Evolutionary conservation across 257 asterid genomes (phyloP), one percentile per base, ranked within the genome.

Genomic region (Capsicum rhomboideum): DNA sequence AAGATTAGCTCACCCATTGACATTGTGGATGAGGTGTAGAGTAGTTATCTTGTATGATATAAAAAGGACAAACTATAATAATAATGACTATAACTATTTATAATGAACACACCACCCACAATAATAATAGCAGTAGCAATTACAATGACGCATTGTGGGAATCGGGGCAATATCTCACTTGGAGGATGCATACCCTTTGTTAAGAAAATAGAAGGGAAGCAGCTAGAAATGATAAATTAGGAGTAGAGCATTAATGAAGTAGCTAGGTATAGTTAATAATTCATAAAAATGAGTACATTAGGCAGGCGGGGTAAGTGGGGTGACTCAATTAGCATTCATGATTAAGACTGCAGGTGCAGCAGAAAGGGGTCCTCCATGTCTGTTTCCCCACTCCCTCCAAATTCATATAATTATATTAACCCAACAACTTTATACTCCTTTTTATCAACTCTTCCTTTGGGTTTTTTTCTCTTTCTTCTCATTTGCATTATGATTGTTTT

Each of bases 101-200:
- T n/a, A n/a, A n/a, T n/a, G n/a, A n/a, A n/a, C n/a, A n/a, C n/a
- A n/a, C n/a, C 6, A 14, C 7, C 42, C 49, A 0, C 13, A 16
- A 34, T 13, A 68, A 34, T 18, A 67, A 78, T 34, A 66, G 37
- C 80, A 49, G 26, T 66, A 49, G 77, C 59, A 63, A 84, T 84
- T 74, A 87, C 2, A 34, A 34, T 87, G 68, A 63, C 83, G 78
- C 85, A 75, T 87, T 78, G 71, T 86, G 85, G 78, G 49, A 31
- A 10, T 9, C 14, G 26, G n/a, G 28, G 55, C 56, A 44, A 61
- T 55, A 66, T n/a, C n/a, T 40, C 20, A 21, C 29, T 4, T n/a
- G 28, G 54, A 78, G n/a, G 23, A n/a, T 16, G 58, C 3, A n/a
- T n/a, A n/a, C n/a, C n/a, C n/a, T n/a, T n/a, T n/a, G n/a, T n/a